These are phyloP conservation scores for Starmera quercuum DNA, from an alignment of 805 yeast species.

Conservation along the genomic window DNA sequence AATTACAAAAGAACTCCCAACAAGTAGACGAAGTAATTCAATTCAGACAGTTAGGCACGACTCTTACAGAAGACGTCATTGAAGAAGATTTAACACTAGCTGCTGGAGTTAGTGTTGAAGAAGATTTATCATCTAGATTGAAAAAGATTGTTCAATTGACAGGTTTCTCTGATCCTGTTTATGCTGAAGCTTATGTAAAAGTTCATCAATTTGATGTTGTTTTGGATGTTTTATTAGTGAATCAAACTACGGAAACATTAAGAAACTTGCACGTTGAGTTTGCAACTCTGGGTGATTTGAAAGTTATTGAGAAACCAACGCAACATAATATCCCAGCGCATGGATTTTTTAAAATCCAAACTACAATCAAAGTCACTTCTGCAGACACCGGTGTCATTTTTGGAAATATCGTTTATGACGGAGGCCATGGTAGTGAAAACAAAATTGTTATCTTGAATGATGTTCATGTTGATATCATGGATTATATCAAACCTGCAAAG, in stretches of 20 bases:
- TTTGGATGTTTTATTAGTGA: conserved; percentile 85
- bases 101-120: conserved; percentile 41
- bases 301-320: conserved; percentile 86
- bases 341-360: conserved; percentile 85
- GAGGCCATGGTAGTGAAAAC: conserved; percentile 84
- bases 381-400: conserved; percentile 98
- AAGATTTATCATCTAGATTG: conserved; percentile 66
- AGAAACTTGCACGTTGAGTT: conserved; percentile 90
- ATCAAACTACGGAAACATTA: conserved; percentile 87
- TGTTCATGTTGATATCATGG: conserved; percentile 94
- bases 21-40: conserved; percentile 71
- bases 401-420: conserved; percentile 95
- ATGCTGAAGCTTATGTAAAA: conserved; percentile 93
- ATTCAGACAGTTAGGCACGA: conserved; percentile 66
- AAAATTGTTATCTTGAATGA: conserved; percentile 90
- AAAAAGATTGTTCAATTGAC: conserved; percentile 88
- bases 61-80: conserved; percentile 34
- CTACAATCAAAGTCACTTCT: conserved; percentile 88
- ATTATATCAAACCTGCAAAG: conserved; percentile 91
- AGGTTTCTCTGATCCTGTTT: conserved; percentile 97
- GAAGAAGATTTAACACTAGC: conserved; percentile 58
- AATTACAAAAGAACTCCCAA: conserved; percentile 54
- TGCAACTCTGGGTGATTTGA: conserved; percentile 92
- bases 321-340: conserved; percentile 94
- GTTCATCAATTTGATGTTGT: conserved; percentile 97